Base-by-base conservation (phyloP, 2,329 filamentous ascomycete genomes). In the Exophiala xenobiotica region DNA sequence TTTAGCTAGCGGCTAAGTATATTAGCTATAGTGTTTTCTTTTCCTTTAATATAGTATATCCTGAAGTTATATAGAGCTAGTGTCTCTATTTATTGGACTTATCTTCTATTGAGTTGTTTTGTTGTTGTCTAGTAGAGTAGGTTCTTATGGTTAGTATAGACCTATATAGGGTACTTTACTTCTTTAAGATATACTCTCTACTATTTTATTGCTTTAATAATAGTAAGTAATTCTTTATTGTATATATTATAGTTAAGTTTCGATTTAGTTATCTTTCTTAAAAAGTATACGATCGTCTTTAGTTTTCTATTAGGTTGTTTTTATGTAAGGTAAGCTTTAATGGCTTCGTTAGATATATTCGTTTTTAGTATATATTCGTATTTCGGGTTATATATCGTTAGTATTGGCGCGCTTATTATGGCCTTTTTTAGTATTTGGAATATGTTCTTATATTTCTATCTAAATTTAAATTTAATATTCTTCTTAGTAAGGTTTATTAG, bases 211-310 rank as follows among this genome's bases (percentile, higher is more conserved):
- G 16, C 23, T 47, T 47, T 29, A 1, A 63, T 20, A 23, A 61
- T 53, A 14, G 24, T 31, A 19, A 63, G 33, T 37, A 63, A 27
- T 46, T 63, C 47, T 33, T 60, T 56, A 54, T 63, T 33, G 18
- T 57, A 51, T 26, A 57, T 57, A 11, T 54, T 14, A 6, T 39
- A 39, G 6, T 19, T 39, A 18, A 39, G 11, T 9, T 22, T 8
- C 2, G 3, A 4, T 18, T 12, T 18, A 12, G 20, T 39, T 6
- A 22, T 22, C 11, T 22, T 39, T 9, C 11, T 22, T 39, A 39
- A 39, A 11, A 8, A 19, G 12, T 39, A 19, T 22, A 22, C 3
- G 1, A 19, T 22, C 2, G 12, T 19, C 27, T 50, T 33, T 14
- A 42, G 41, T 49, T 49, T 46, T 9, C 26, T 29, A 22, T 59